phyloP scores from a whole-genome alignment of 2,329 filamentous ascomycete species.

The Ceratocystis cacaofunesta region DNA sequence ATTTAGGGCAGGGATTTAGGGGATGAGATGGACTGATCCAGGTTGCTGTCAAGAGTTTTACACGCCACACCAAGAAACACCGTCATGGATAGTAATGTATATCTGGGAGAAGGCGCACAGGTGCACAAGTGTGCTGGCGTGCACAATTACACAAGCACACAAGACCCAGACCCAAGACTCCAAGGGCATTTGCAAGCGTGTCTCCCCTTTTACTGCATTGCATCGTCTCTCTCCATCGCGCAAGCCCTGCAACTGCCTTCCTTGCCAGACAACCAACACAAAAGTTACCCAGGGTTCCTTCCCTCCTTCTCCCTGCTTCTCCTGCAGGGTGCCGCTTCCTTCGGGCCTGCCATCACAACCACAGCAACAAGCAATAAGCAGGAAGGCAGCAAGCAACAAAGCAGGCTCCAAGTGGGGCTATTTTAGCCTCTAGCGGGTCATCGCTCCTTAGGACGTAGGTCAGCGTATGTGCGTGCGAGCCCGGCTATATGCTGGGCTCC shows the following conservation, averaged over 20 bases:
- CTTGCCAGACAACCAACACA: background rate
- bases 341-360: conserved; percentile 6
- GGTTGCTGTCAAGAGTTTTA: background rate
- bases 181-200: background rate
- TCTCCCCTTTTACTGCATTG: background rate
- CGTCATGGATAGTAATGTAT: no score
- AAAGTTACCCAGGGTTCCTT: background rate
- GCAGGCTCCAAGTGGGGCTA: background rate
- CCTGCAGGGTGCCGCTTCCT: background rate
- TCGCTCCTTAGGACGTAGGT: background rate
- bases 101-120: no score
- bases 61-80: background rate
- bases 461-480: background rate
- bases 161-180: no score
- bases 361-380: background rate
- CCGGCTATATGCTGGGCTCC: background rate
- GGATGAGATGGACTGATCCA: background rate
- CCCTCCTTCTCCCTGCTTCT: no score
- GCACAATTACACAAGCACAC: no score
- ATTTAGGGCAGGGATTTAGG: background rate
- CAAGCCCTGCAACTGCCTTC: background rate
- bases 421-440: background rate
- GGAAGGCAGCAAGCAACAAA: background rate
- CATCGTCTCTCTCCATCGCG: background rate
- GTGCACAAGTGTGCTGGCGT: no score